phyloP scores from a whole-genome alignment of 495 filamentous ascomycete genomes.

The Neurospora tetrasperma region DNA sequence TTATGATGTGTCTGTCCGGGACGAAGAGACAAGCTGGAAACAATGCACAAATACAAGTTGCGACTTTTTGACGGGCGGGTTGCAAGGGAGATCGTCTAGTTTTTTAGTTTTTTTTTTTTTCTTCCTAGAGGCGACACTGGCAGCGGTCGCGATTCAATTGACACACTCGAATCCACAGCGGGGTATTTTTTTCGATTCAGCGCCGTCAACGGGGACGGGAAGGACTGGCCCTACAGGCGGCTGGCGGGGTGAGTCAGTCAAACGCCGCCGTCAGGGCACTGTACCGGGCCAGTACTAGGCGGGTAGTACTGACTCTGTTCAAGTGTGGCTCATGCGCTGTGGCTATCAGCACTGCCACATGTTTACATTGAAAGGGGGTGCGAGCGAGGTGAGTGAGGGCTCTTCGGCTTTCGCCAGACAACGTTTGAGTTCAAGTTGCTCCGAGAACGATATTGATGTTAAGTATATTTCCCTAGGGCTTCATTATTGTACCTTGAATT shows the following conservation, averaged over 20 bases:
- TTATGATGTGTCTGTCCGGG: conserved; percentile 3
- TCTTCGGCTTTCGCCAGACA: neutral
- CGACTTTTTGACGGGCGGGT: neutral
- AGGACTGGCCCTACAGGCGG: neutral
- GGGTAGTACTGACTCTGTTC: neutral
- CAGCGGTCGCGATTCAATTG: neutral
- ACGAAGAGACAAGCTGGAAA: neutral
- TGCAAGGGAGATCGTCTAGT: neutral
- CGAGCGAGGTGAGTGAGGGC: neutral
- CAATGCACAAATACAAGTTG: neutral
- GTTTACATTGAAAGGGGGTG: neutral
- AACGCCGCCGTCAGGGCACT: neutral
- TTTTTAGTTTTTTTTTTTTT: neutral
- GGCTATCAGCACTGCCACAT: neutral
- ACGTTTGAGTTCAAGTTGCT: neutral
- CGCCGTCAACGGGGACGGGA: neutral
- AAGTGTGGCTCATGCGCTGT: neutral
- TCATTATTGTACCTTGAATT: neutral
- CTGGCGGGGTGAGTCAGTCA: neutral
- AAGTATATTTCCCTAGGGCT: too few species aligned
- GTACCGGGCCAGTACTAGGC: neutral
- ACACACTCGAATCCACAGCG: neutral
- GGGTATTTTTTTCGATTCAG: neutral
- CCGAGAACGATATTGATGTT: neutral
- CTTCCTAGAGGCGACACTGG: neutral